Evolutionary conservation across 257 asterid genomes (phyloP).

Genomic region (Striga asiatica): DNA sequence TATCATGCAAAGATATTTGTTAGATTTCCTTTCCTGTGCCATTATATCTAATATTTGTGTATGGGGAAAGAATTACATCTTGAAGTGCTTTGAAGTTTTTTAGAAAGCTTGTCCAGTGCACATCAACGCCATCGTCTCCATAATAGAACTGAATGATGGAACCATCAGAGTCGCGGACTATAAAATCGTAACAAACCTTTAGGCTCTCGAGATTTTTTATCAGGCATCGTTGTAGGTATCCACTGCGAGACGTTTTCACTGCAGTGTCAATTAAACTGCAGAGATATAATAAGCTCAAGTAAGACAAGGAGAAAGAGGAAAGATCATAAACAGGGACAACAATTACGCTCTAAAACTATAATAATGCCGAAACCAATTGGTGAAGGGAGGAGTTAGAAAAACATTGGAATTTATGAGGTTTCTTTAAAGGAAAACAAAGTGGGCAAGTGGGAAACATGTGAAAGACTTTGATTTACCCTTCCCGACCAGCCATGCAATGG

Average conservation of each 20-base stretch:
- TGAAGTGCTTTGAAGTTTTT: conserved; percentile 70
- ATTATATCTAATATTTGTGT: no score
- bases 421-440: no score
- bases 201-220: conserved; percentile 84
- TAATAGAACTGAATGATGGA: conserved; percentile 77
- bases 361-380: no score
- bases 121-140: conserved; percentile 98
- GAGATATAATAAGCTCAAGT: not conserved
- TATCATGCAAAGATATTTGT: no score
- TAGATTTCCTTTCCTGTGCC: no score
- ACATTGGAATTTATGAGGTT: no score
- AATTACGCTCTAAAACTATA: no score
- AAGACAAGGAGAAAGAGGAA: no score
- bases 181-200: conserved; percentile 78
- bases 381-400: no score
- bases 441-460: no score
- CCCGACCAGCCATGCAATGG: conserved; percentile 99
- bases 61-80: conserved; percentile 28
- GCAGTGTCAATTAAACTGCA: conserved; percentile 94
- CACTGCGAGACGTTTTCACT: conserved; percentile 97
- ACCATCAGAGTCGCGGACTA: conserved; percentile 96
- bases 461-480: conserved; percentile 50
- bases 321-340: no score
- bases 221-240: conserved; percentile 85
- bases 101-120: conserved; percentile 73